Evolutionary conservation across 1,284 basidiomycete species (phyloP), one percentile per base, ranked within the genome.

Genomic region (Apiotrichum porosum): DNA sequence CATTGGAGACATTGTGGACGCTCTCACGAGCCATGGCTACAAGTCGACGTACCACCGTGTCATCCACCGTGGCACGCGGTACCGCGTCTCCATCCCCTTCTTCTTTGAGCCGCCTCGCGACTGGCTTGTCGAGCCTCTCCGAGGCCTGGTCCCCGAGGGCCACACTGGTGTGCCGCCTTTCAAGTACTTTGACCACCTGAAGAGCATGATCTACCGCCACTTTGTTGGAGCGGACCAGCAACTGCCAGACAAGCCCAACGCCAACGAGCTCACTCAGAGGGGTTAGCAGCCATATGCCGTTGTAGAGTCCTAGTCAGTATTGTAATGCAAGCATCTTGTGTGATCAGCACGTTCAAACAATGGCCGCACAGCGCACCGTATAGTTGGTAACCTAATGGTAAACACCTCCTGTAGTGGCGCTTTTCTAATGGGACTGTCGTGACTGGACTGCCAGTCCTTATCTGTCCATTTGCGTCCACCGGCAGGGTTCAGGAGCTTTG

Each of bases 1-100:
- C 58, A 79, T 86, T 42, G 85, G 84, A 1, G 85, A 85, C 36
- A 63, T 66, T 48, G 54, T 58, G 34, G 58, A 62, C 23, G 17
- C 33, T 6, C 33, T 34, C 28, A 37, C 35, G 1, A 14, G 17
- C 10, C 33, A 34, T 10, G 17, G n/a, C 4, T 34, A 36, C 42
- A 44, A 44, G 26, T 34, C 35, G 26, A 37, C 42, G 6, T 31
- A 21, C 18, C 35, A 37, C 26, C 42, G 35, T 2, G 35, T 44
- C 18, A 37, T 44, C 9, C 61, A 63, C 37, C 54, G 60, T 12
- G 57, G 61, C 6, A 41, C 49, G 2, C 56, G 41, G 13, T 63
- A 55, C 48, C 34, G 42, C 9, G 33, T 44, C 14, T 37, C 35
- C 8, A 44, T 44, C 15, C 42, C 42, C 3, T 44, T 37, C 42